phyloP scores from a whole-genome alignment of 345 rosid species.

The Murraya paniculata region DNA sequence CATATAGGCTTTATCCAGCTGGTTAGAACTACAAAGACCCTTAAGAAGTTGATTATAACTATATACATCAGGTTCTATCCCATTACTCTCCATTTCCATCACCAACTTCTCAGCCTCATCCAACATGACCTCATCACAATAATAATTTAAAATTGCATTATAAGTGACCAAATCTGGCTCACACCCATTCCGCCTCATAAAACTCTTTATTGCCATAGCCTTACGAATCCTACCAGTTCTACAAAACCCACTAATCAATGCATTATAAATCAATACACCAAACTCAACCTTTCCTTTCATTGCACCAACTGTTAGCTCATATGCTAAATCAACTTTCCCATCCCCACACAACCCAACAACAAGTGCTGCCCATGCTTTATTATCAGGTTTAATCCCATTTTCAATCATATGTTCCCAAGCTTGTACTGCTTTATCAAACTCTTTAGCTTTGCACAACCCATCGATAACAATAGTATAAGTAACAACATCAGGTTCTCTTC shows the following conservation, averaged over 20 bases:
- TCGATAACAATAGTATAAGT: slow-evolving; percentile 71
- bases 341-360: slow-evolving; percentile 67
- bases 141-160: slow-evolving; percentile 74
- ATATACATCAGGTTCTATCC: slow-evolving; percentile 72
- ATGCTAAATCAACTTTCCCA: slow-evolving; percentile 84
- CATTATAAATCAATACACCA: slow-evolving; percentile 61
- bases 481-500: slow-evolving; percentile 85
- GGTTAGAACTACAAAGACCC: slow-evolving; percentile 63
- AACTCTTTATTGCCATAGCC: slow-evolving; percentile 66
- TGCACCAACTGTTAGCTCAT: slow-evolving; percentile 68
- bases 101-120: slow-evolving; percentile 61
- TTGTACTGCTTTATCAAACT: slow-evolving; percentile 48
- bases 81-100: slow-evolving; percentile 63
- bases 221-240: slow-evolving; percentile 67
- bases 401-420: slow-evolving; percentile 69
- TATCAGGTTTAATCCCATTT: slow-evolving; percentile 62
- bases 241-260: slow-evolving; percentile 80
- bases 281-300: slow-evolving; percentile 59
- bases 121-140: slow-evolving; percentile 56
- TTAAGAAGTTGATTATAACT: slow-evolving; percentile 84
- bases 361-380: slow-evolving; percentile 54
- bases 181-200: slow-evolving; percentile 71
- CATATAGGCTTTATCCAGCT: slow-evolving; percentile 49
- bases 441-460: slow-evolving; percentile 58
- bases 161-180: slow-evolving; percentile 74